phyloP scores from a whole-genome alignment of 192 early-diverging fungal species.

The Backusella morwellensis region DNA sequence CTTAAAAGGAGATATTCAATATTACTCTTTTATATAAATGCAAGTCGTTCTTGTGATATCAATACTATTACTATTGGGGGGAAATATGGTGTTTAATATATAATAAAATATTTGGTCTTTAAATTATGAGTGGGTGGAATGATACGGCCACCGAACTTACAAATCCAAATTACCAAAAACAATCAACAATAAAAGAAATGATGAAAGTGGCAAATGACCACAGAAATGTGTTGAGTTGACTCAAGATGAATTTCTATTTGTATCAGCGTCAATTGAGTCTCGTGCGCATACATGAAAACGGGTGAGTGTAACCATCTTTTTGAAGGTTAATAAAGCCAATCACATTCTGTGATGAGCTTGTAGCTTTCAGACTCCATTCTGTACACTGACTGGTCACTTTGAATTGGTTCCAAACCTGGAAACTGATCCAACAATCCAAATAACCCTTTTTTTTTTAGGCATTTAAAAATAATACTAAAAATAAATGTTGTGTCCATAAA shows the following conservation, averaged over 20 bases:
- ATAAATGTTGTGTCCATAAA: conserved; percentile 13
- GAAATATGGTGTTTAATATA: neutral
- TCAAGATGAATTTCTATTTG: neutral
- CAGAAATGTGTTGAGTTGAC: neutral
- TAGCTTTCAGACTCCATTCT: neutral
- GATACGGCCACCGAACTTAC: neutral
- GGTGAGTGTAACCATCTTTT: neutral
- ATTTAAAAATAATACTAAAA: conserved; percentile 13
- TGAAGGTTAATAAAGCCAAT: neutral
- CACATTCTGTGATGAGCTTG: neutral
- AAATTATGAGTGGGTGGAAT: neutral
- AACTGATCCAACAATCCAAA: neutral
- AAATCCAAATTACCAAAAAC: neutral
- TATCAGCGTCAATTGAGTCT: neutral
- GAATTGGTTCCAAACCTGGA: neutral
- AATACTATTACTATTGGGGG: neutral
- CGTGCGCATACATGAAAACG: neutral
- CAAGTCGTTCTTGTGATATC: neutral
- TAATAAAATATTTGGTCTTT: neutral
- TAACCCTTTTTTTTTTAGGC: neutral
- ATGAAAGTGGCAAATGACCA: neutral
- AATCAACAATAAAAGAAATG: neutral
- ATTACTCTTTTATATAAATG: neutral
- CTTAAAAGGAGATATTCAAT: neutral
- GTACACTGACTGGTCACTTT: neutral